Base-by-base conservation (phyloP, 768 basidiomycete species). In the Chalciporus piperatus region DNA sequence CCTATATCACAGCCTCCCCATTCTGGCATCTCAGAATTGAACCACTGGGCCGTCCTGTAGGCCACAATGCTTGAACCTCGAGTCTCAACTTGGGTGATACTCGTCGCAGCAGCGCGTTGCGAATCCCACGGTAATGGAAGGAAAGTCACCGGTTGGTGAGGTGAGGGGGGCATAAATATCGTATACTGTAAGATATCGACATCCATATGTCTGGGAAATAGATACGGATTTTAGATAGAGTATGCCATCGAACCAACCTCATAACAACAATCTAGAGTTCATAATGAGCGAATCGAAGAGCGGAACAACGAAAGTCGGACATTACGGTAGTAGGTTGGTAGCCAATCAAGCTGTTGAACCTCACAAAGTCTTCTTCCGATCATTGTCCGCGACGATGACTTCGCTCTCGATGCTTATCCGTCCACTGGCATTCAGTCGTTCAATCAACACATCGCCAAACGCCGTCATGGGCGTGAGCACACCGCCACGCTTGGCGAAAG, bases 401-500 rank as follows among this genome's bases (percentile, higher is more conserved):
- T 72, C 71, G 56, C 77, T 84, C 30, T 78, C 76, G 57, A 89
- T 80, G 48, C 77, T 68, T 46, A 92, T 79, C 45, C 69, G 65
- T 0, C 81, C 84, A 8, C 76, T 81, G 19, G 70, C 72, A 52
- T 79, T 76, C 55, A 97, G 65, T 17, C 94, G 76, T 57, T 80
- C 77, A 32, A 93, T 72, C 33, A 95, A 67, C 7, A 82, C 80
- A 53, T 89, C 82, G 14, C 93, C 94, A 50, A 96, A 77, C 1
- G 89, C 94, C 4, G 81, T 83, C 68, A 86, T 81, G 0, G 94
- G 86, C 2, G 95, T 98, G 44, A 97, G 72, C 3, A 94, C 70
- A 1, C 95, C 94, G 12, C 93, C 94, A 41, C 74, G 67, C 44
- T 72, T 74, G 4, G 79, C 84, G 7, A 85, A 65, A 1, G 73